Evolutionary conservation across 2,329 filamentous ascomycete genomes (phyloP).

Genomic region (Calycina herbarum): DNA sequence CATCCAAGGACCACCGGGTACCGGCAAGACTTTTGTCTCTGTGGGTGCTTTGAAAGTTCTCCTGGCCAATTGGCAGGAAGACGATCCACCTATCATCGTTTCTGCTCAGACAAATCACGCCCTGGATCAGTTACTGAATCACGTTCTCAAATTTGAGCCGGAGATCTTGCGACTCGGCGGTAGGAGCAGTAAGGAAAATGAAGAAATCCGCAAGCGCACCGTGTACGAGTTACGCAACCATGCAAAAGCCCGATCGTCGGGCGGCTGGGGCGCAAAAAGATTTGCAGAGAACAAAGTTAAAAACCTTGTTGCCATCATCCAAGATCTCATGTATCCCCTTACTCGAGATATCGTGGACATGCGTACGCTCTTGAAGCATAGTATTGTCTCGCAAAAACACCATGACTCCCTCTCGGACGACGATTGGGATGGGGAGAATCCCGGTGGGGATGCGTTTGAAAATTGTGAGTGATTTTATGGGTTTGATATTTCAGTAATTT

Average conservation of each 20-base stretch:
- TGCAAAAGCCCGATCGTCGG: conserved; percentile 34
- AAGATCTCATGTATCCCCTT: conserved; percentile 31
- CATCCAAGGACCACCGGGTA: conserved; percentile 77
- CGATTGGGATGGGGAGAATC: conserved; percentile 29
- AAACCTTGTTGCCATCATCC: not conserved
- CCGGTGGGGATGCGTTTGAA: conserved; percentile 13
- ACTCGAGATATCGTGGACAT: conserved; percentile 51
- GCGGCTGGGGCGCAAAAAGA: not conserved
- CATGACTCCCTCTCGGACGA: conserved; percentile 58
- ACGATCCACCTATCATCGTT: conserved; percentile 70
- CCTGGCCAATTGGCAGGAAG: conserved; percentile 54
- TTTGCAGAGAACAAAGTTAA: not conserved
- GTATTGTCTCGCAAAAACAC: conserved; percentile 64
- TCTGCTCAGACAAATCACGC: conserved; percentile 91
- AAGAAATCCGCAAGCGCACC: conserved; percentile 63
- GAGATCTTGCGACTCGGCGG: conserved; percentile 60
- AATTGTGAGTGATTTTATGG: conserved; percentile 22
- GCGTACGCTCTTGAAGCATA: conserved; percentile 52
- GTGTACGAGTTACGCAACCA: conserved; percentile 59
- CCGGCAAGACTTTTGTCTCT: conserved; percentile 81
- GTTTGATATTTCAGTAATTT: not conserved
- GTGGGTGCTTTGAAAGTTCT: conserved; percentile 68
- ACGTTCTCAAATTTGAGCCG: conserved; percentile 50
- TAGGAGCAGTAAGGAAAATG: conserved; percentile 44
- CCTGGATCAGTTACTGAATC: conserved; percentile 72